A percentile compares a stretch with the other conserved stretches of the same genome.
phyloP scores from a whole-genome alignment of 2,329 filamentous ascomycete genomes.

The Metarhizium guizhouense region DNA sequence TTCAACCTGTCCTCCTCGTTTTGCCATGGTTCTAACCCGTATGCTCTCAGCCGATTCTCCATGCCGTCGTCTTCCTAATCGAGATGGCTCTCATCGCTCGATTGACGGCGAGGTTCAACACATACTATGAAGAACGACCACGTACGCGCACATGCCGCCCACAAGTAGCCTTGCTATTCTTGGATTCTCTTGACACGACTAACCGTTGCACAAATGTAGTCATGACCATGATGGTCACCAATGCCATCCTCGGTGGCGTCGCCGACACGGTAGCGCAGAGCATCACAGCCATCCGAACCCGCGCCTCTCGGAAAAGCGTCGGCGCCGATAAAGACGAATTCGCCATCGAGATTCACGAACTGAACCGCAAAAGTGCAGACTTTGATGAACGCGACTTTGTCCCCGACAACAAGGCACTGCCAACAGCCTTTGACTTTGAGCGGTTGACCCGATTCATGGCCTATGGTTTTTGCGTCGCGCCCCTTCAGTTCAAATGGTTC shows the following conservation, averaged over 20 bases:
- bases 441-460: constrained; percentile 91
- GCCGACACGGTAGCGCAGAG: constrained; percentile 94
- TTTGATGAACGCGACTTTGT: constrained; percentile 57
- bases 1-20: background rate
- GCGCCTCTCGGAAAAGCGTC: constrained; percentile 53
- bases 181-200: background rate
- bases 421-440: constrained; percentile 91
- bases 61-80: constrained; percentile 75
- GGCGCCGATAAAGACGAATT: constrained; percentile 57
- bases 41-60: constrained; percentile 65
- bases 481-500: constrained; percentile 94
- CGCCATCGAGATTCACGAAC: constrained; percentile 80
- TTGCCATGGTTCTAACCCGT: background rate
- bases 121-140: constrained; percentile 85
- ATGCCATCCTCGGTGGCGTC: constrained; percentile 88
- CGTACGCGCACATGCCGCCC: constrained; percentile 37
- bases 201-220: constrained; percentile 40
- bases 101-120: constrained; percentile 80
- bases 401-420: constrained; percentile 49
- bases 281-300: constrained; percentile 72
- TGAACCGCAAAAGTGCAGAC: constrained; percentile 71
- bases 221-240: constrained; percentile 98
- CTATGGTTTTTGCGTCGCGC: constrained; percentile 94
- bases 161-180: background rate
- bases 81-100: constrained; percentile 82